Evolutionary conservation across 108 stramenopile genomes (phyloP).

Genomic region (Nitzschia sp.): DNA sequence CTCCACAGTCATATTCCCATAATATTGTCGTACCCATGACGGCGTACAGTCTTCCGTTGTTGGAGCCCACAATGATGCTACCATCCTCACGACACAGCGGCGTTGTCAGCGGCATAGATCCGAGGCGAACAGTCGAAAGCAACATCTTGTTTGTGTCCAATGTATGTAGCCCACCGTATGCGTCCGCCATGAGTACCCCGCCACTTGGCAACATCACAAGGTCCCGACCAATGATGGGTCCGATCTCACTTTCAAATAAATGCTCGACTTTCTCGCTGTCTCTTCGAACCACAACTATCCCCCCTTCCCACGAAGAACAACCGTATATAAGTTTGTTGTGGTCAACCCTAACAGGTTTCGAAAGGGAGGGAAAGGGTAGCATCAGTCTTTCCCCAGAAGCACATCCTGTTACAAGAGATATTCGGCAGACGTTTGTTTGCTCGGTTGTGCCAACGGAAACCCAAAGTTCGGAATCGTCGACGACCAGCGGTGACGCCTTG

Average conservation of each 20-base stretch:
- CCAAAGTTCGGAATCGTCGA: constrained; percentile 12
- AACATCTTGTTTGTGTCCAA: constrained; percentile 4
- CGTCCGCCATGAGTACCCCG: constrained; percentile 19
- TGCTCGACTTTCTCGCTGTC: background rate
- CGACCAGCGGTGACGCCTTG: constrained; percentile 23
- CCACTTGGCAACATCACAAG: background rate
- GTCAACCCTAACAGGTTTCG: constrained; percentile 5
- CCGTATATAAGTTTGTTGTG: constrained; percentile 9
- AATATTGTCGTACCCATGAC: background rate
- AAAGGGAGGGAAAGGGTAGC: constrained; percentile 10
- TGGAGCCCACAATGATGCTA: constrained; percentile 29
- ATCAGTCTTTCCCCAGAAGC: background rate
- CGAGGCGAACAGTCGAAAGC: constrained; percentile 11
- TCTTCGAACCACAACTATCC: constrained; percentile 16
- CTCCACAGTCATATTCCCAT: constrained; percentile 19
- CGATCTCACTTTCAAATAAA: constrained; percentile 18
- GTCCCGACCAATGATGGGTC: constrained; percentile 30
- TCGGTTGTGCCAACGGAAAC: constrained; percentile 1
- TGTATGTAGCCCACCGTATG: constrained; percentile 23
- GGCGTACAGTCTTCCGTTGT: constrained; percentile 29
- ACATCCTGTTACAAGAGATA: background rate
- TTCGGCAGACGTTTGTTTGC: background rate
- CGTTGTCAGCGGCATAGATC: constrained; percentile 21
- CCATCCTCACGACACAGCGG: constrained; percentile 3
- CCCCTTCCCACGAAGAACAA: constrained; percentile 40